Conservation (phyloP, 371 early-diverging fungal genomes). For the Gilbertella persicaria region DNA sequence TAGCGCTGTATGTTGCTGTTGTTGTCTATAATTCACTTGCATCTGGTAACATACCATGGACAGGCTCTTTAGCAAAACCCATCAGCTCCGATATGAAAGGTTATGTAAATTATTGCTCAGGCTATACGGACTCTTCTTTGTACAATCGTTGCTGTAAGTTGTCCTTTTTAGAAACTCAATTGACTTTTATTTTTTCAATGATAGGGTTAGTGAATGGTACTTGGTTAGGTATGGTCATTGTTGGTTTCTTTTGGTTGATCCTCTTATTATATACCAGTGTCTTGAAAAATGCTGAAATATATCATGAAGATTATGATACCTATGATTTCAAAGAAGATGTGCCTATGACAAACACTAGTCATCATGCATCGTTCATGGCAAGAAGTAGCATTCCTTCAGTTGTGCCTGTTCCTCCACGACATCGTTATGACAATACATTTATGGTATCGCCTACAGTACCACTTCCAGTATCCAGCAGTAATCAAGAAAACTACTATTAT, state of each 20-base stretch:
- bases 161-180: neutral
- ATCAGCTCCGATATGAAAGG: constrained; percentile 16
- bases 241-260: constrained; percentile 19
- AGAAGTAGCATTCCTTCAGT: neutral
- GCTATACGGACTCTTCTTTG: constrained; percentile 11
- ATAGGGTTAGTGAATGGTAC: constrained; percentile 27
- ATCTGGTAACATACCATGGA: constrained; percentile 36
- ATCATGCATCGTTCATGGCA: neutral
- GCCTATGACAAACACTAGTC: constrained; percentile 12
- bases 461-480: neutral
- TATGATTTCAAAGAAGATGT: constrained; percentile 34
- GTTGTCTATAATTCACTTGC: constrained; percentile 35
- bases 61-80: constrained; percentile 6
- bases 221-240: constrained; percentile 27
- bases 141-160: constrained; percentile 43
- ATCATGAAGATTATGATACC: constrained; percentile 23
- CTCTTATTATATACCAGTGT: constrained; percentile 14
- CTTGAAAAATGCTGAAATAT: constrained; percentile 14
- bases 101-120: constrained; percentile 29
- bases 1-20: constrained; percentile 30
- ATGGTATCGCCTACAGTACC: neutral
- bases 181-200: neutral
- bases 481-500: neutral
- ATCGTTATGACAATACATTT: neutral
- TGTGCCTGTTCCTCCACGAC: neutral